phyloP scores from a whole-genome alignment of 805 yeast species.

The Pachysolen tannophilus region DNA sequence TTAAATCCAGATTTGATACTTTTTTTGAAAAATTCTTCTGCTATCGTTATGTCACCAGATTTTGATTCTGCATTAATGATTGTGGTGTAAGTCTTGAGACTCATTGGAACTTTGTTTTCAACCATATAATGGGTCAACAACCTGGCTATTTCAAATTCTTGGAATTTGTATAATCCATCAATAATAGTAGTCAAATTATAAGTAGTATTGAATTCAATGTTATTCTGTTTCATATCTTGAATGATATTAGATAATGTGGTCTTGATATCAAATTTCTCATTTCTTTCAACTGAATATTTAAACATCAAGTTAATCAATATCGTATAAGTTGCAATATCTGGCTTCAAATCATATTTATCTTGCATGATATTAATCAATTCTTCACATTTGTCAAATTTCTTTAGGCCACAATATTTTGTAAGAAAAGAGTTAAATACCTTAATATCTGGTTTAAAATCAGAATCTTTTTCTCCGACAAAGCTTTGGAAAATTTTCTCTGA shows the following conservation, averaged over 20 bases:
- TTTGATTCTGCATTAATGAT: constrained; percentile 40
- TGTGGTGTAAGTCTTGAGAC: constrained; percentile 33
- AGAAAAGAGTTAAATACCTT: constrained; percentile 47
- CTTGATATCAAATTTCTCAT: constrained; percentile 24
- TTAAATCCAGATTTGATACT: constrained; percentile 25
- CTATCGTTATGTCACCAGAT: constrained; percentile 31
- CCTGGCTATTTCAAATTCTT: constrained; percentile 44
- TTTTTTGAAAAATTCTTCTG: constrained; percentile 30
- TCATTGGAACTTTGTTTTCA: constrained; percentile 20
- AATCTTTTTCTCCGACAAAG: constrained; percentile 20
- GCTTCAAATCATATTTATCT: constrained; percentile 29
- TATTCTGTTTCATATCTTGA: constrained; percentile 28
- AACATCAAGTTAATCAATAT: constrained; percentile 46
- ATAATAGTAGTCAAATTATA: constrained; percentile 45
- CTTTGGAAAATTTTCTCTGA: constrained; percentile 27
- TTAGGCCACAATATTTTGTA: constrained; percentile 28
- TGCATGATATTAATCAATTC: constrained; percentile 25
- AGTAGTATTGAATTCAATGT: constrained; percentile 30
- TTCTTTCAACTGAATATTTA: constrained; percentile 39
- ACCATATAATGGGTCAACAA: constrained; percentile 35
- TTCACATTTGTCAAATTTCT: constrained; percentile 33
- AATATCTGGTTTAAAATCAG: constrained; percentile 34
- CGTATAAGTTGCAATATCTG: constrained; percentile 59
- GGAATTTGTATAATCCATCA: constrained; percentile 43
- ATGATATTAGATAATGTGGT: constrained; percentile 22